A percentile compares a stretch with the other conserved stretches of the same genome.
Conservation (phyloP, 805 yeast species). For the Hanseniaspora lindneri region DNA sequence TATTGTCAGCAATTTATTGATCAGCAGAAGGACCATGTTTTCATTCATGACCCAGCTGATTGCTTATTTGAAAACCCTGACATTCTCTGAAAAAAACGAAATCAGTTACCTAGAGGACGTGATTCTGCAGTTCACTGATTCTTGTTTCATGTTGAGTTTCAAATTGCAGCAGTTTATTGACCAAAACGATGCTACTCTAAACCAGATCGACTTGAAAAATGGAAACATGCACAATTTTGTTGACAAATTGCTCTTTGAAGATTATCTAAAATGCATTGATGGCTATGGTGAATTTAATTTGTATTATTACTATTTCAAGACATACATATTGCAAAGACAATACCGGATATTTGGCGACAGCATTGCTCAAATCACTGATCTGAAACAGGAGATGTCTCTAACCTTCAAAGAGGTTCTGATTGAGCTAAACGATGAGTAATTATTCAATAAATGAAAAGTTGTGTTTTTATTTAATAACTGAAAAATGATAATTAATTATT, state of each 20-base stretch:
- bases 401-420: neutral
- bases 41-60: neutral
- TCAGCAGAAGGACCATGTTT: neutral
- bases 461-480: no score
- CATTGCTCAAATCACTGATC: neutral
- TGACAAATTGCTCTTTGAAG: neutral
- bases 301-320: neutral
- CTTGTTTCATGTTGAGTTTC: slow-evolving; percentile 3
- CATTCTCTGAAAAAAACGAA: neutral
- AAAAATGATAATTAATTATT: no score
- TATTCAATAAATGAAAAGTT: no score
- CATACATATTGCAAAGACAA: neutral
- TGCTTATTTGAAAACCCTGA: neutral
- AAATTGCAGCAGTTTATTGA: neutral
- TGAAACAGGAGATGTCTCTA: neutral
- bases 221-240: neutral
- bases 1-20: neutral
- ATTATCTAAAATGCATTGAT: neutral
- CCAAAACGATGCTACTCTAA: neutral
- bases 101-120: neutral
- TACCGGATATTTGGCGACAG: neutral
- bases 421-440: neutral
- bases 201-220: neutral
- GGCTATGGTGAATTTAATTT: neutral
- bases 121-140: neutral